These are phyloP conservation scores for Brassica nigra DNA, from an alignment of 345 rosid species.

Conservation along the genomic window DNA sequence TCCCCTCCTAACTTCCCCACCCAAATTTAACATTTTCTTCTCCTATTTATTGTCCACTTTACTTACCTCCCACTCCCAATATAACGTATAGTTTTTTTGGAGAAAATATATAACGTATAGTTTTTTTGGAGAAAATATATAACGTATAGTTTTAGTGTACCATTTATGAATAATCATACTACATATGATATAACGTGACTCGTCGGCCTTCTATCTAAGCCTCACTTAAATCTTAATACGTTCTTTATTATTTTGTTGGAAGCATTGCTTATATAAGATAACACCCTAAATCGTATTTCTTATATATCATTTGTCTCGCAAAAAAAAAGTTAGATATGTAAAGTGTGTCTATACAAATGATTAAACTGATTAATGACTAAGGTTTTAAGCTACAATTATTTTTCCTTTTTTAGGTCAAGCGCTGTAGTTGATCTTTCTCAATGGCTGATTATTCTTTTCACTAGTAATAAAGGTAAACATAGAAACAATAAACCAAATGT, in stretches of 20 bases:
- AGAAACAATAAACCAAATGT: neutral
- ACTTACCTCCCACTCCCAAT: conserved; percentile 17
- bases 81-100: neutral
- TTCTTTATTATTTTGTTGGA: neutral
- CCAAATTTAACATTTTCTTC: conserved; percentile 27
- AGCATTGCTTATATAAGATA: conserved; percentile 12
- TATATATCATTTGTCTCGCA: conserved; percentile 7
- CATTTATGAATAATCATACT: neutral
- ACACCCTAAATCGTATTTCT: neutral
- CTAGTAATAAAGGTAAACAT: neutral
- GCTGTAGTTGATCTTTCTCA: neutral
- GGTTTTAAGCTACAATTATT: neutral
- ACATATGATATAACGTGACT: neutral
- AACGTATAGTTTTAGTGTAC: too few species aligned
- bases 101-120: neutral
- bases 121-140: too few species aligned
- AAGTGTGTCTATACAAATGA: neutral
- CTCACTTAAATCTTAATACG: neutral
- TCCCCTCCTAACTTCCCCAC: conserved; percentile 55
- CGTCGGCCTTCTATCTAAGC: neutral
- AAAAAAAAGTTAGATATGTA: neutral
- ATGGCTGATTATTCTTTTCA: neutral
- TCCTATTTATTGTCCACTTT: conserved; percentile 26
- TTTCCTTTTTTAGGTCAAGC: neutral
- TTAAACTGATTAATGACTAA: conserved; percentile 3